These are phyloP conservation scores for Cadophora gregata DNA, from an alignment of 2,329 filamentous ascomycete genomes.

Conservation along the genomic window DNA sequence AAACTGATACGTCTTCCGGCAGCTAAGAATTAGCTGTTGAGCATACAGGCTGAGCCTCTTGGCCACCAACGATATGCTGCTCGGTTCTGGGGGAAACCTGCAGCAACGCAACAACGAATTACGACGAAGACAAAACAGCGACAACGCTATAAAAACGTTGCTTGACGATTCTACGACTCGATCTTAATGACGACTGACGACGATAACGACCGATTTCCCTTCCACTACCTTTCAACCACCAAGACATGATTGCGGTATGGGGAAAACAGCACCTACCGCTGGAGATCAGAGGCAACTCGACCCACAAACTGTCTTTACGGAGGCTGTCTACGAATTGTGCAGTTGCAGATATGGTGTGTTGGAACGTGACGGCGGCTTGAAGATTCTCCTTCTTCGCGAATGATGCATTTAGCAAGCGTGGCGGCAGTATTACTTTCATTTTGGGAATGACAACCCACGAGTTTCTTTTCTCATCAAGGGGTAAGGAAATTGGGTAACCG, in stretches of 20 bases:
- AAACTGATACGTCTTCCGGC: slow-evolving; percentile 35
- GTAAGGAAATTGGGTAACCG: slow-evolving; percentile 22
- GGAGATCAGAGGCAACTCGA: slow-evolving; percentile 44
- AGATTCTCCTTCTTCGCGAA: slow-evolving; percentile 30
- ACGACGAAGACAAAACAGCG: slow-evolving; percentile 36
- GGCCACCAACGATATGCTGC: slow-evolving; percentile 26
- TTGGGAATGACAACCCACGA: slow-evolving; percentile 29
- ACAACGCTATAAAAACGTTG: slow-evolving; percentile 34
- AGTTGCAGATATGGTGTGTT: slow-evolving; percentile 21
- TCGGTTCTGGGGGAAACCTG: slow-evolving; percentile 24
- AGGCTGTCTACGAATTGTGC: slow-evolving; percentile 34
- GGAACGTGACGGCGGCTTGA: slow-evolving; percentile 28
- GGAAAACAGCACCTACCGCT: slow-evolving; percentile 43
- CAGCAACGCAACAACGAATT: slow-evolving; percentile 34
- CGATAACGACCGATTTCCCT: slow-evolving; percentile 33
- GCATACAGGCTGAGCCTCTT: slow-evolving; percentile 28
- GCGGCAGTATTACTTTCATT: slow-evolving; percentile 33
- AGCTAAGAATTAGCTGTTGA: slow-evolving; percentile 40
- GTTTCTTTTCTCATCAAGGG: slow-evolving; percentile 25
- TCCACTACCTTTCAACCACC: slow-evolving; percentile 27
- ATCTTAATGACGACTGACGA: slow-evolving; percentile 27
- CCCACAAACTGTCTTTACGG: slow-evolving; percentile 39
- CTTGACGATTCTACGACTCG: slow-evolving; percentile 32
- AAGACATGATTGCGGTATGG: slow-evolving; percentile 40
- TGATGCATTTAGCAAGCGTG: slow-evolving; percentile 44